Evolutionary conservation across 768 basidiomycete genomes (phyloP), one percentile per base, ranked within the genome.

Genomic region (Serendipita sp.): DNA sequence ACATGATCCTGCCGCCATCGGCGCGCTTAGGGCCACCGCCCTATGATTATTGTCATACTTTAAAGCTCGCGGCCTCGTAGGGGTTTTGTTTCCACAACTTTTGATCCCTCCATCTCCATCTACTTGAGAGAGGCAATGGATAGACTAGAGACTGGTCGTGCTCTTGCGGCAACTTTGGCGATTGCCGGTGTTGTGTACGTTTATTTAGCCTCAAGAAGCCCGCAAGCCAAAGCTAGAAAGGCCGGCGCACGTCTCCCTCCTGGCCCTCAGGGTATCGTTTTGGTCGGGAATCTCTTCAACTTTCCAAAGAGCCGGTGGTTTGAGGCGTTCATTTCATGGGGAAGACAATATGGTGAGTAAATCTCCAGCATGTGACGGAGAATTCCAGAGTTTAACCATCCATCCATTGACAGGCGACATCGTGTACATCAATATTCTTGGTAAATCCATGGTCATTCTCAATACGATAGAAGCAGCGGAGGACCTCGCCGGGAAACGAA

Each of bases 401-500:
- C 38, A 38, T 7, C 38, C 5, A 7, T 38, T 38, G 14, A 42
- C 22, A 62, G 66, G 66, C 9, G 65, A 68, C 5, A 20, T 70
- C 4, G 61, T 70, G 7, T 67, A 70, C 56, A 50, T 71, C 20
- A 50, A 64, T 44, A 63, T 68, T 17, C 53, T 66, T 2, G 67
- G 66, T n/a, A 62, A 38, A 26, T 61, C 64, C 7, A 64, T 66
- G 61, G 51, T 68, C 9, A 61, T 68, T 14, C 44, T 69, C 24
- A 68, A 65, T 51, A 63, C 67, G 22, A 41, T 45, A 20, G 42
- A 60, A 20, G 45, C 58, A 14, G 65, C 64, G 20, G 53, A 66
- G n/a, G 64, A 61, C 3, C 64, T 68, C 0, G 30, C 67, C n/a
- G 66, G 63, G 33, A 66, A 65, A 42, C 68, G 68, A 24, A 63